Base-by-base conservation (phyloP, 148 eudicot species). In the Arctostaphylos glauca region DNA sequence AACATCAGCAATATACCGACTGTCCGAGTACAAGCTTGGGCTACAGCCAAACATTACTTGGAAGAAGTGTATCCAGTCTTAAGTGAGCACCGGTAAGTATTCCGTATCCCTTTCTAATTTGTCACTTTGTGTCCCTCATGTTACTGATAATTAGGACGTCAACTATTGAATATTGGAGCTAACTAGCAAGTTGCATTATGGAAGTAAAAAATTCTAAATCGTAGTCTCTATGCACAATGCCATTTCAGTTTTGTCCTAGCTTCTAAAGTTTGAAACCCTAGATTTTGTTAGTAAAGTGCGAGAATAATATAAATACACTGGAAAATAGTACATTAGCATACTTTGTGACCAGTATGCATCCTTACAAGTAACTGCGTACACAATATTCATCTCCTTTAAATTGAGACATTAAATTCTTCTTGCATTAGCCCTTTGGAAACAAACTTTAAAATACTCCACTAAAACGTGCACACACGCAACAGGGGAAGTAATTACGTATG, bases 21-120 rank as follows among this genome's bases (percentile, higher is more conserved):
- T 58, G 44, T 87, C 67, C 90, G 86, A 77, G 92, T 95, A 79
- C 92, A 86, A 83, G 98, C 98, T 79, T 95, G 97, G 97, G 89
- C 98, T 64, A 81, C 94, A 59, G 79, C 92, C 83, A 87, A 86
- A 71, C 91, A 87, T 84, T 93, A 93, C 87, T 81, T 85, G 66
- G 90, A 91, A 78, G 90, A 88, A 83, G 91, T 92, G 81, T 86
- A 87, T 82, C 95, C 97, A 10, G 83, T 92, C 81, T 85, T 95
- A 81, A 89, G 79, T 25, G 84, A 90, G 85, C 88, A 91, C 78
- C 89, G 94, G 98, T 93, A 83, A 41, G 89, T 85, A 71, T 71
- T 84, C 31, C 18, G 38, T 72, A 54, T 67, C 81, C 31, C 84
- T 50, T 18, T 76, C 62, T 60, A 12, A 48, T 54, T 78, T 54